Percentiles rank a stretch among this genome's conserved stretches.
These are phyloP conservation scores for Centaurea solstitialis DNA, from an alignment of 129 eudicot species.

Conservation along the genomic window DNA sequence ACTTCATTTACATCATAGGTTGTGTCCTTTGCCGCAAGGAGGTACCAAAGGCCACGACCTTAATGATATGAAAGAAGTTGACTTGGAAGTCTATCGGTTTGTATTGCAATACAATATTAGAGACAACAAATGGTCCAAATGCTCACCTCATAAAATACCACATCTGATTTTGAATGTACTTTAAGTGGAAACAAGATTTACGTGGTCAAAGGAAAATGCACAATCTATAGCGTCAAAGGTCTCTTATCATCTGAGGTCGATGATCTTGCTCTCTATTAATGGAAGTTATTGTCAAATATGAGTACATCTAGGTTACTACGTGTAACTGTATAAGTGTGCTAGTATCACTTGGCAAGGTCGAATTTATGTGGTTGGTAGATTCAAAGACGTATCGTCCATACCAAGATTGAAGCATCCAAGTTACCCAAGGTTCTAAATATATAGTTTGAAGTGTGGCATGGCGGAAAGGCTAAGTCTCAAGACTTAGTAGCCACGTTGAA, in stretches of 20 bases:
- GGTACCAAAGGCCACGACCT: background rate
- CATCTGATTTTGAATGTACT: conserved; percentile 59
- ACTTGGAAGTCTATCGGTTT: conserved; percentile 26
- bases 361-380: conserved; percentile 60
- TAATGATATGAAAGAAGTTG: background rate
- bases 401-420: too few relatives aligned
- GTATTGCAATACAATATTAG: conserved; percentile 40
- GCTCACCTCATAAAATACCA: conserved; percentile 40
- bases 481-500: too few relatives aligned
- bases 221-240: conserved; percentile 35
- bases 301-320: conserved; percentile 49
- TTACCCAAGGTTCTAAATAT: too few relatives aligned
- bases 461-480: too few relatives aligned
- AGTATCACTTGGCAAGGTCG: conserved; percentile 59
- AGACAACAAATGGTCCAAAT: conserved; percentile 37
- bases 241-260: conserved; percentile 58
- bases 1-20: conserved; percentile 51
- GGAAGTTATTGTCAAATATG: conserved; percentile 59
- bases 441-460: too few relatives aligned
- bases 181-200: conserved; percentile 47
- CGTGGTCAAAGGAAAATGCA: conserved; percentile 59
- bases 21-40: conserved; percentile 45
- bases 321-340: conserved; percentile 67
- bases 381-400: background rate
- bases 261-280: conserved; percentile 53